Evolutionary conservation across 1,284 basidiomycete species (phyloP).

Genomic region (Leucoagaricus sp.): DNA sequence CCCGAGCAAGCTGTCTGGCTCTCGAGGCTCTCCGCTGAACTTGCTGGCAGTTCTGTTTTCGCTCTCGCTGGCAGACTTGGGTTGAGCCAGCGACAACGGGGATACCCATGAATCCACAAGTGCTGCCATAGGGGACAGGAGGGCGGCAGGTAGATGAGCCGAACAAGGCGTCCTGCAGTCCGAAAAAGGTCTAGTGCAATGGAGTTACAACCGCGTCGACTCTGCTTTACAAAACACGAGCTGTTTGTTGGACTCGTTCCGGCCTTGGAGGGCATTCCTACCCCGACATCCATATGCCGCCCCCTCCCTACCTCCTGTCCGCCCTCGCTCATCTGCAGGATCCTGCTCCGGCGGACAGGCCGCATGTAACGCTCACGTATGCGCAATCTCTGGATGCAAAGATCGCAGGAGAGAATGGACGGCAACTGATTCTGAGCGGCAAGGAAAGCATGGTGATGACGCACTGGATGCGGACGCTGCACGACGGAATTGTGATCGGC

Average conservation of each 20-base stretch:
- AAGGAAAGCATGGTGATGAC: slow-evolving; percentile 93
- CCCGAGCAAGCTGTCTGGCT: neutral
- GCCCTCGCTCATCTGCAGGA: slow-evolving; percentile 5
- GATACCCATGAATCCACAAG: slow-evolving; percentile 1
- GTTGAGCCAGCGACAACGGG: neutral
- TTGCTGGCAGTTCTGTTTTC: neutral
- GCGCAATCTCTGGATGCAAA: slow-evolving; percentile 95
- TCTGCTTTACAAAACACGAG: no score
- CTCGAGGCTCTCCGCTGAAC: neutral
- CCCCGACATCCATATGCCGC: neutral
- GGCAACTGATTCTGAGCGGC: slow-evolving; percentile 84
- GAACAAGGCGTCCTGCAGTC: neutral
- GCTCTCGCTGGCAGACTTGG: neutral
- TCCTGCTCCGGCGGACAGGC: slow-evolving; percentile 31
- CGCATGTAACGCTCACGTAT: slow-evolving; percentile 86
- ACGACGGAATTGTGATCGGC: slow-evolving; percentile 92
- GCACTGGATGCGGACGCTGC: slow-evolving; percentile 88
- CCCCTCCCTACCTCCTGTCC: slow-evolving; percentile 6
- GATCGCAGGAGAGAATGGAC: slow-evolving; percentile 78
- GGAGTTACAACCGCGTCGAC: no score
- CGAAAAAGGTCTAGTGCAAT: neutral
- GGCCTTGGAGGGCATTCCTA: neutral
- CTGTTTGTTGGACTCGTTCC: no score
- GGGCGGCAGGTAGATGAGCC: neutral
- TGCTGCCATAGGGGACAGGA: neutral